Evolutionary conservation across 176 grass and related monocot genomes (phyloP).

Genomic region (Alloteropsis semialata): DNA sequence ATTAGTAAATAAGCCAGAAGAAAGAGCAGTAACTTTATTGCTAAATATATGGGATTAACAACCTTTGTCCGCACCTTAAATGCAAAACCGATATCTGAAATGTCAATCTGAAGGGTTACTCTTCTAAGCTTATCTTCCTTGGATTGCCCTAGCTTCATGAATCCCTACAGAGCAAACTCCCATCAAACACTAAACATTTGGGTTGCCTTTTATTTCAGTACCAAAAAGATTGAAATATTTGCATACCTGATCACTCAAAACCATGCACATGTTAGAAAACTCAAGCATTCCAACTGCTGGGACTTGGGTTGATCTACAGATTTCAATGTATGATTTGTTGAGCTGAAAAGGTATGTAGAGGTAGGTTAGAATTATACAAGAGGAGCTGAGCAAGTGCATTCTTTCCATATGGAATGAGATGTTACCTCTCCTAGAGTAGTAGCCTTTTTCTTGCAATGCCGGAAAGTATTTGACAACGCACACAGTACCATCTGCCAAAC

Average conservation of each 20-base stretch:
- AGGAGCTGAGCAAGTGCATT: neutral
- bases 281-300: constrained; percentile 74
- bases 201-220: constrained; percentile 24
- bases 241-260: constrained; percentile 80
- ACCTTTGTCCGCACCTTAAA: constrained; percentile 53
- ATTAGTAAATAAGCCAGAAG: constrained; percentile 24
- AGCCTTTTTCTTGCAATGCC: constrained; percentile 58
- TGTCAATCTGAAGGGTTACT: constrained; percentile 73
- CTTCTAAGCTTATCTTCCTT: constrained; percentile 76
- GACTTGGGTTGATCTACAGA: constrained; percentile 82
- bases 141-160: constrained; percentile 72
- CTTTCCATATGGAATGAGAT: neutral
- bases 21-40: neutral
- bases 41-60: constrained; percentile 19
- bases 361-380: constrained; percentile 9
- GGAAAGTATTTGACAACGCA: constrained; percentile 63
- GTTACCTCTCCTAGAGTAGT: constrained; percentile 75
- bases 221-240: neutral
- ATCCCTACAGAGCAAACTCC: constrained; percentile 50
- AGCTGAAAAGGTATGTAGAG: constrained; percentile 46
- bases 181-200: constrained; percentile 19
- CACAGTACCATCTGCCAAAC: constrained; percentile 63
- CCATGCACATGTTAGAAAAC: constrained; percentile 87
- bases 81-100: constrained; percentile 84
- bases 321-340: constrained; percentile 77